Evolutionary conservation across 2,329 filamentous ascomycete species (phyloP).

Genomic region (Xylaria sp.): DNA sequence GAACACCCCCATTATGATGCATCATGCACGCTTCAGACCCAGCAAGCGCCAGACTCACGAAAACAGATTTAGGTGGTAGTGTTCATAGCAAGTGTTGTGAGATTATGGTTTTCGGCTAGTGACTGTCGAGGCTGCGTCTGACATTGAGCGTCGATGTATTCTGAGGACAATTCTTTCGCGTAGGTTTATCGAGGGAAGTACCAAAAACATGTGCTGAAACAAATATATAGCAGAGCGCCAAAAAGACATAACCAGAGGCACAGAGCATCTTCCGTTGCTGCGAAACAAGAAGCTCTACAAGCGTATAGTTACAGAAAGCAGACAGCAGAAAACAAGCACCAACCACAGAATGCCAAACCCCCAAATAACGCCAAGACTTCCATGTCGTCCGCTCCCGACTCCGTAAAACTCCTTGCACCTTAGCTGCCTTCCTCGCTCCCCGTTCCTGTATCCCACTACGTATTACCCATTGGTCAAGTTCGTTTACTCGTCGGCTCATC

Average conservation of each 20-base stretch:
- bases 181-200: background rate
- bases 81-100: background rate
- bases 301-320: slow-evolving; percentile 38
- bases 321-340: slow-evolving; percentile 21
- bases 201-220: background rate
- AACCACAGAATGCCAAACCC: slow-evolving; percentile 19
- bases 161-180: background rate
- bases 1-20: slow-evolving; percentile 13
- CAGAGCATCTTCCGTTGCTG: slow-evolving; percentile 34
- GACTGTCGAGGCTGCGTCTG: background rate
- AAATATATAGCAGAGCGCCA: background rate
- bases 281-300: slow-evolving; percentile 23
- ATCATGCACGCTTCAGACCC: slow-evolving; percentile 27
- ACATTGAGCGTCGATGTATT: background rate
- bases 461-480: slow-evolving; percentile 20
- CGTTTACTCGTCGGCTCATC: background rate
- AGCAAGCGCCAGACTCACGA: slow-evolving; percentile 26
- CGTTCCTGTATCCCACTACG: slow-evolving; percentile 28
- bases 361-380: background rate
- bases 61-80: background rate
- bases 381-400: slow-evolving; percentile 1
- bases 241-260: slow-evolving; percentile 11
- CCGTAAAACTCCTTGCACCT: slow-evolving; percentile 35
- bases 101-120: background rate
- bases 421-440: slow-evolving; percentile 1